phyloP scores from a whole-genome alignment of 192 early-diverging fungal species.

The Linnemannia hyalina region DNA sequence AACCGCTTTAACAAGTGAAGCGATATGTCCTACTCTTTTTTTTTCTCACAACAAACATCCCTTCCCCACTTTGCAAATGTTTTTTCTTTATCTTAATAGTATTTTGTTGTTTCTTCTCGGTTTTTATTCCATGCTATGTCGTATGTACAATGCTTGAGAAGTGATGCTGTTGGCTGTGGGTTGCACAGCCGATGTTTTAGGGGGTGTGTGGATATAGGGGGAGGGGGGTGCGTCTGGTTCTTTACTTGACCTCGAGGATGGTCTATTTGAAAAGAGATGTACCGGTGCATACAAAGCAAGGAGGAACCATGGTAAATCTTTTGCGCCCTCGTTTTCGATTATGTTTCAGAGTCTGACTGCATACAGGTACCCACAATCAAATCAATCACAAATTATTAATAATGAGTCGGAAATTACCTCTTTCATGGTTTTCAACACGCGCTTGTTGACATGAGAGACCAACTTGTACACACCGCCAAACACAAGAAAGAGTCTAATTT shows the following conservation, averaged over 20 bases:
- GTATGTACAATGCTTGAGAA: background rate
- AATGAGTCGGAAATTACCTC: conserved; percentile 22
- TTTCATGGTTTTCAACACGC: conserved; percentile 23
- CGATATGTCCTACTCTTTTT: no score
- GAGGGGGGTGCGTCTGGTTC: background rate
- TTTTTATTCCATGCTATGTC: background rate
- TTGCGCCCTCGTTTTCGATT: background rate
- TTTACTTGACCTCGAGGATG: conserved; percentile 40
- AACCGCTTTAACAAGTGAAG: conserved; percentile 28
- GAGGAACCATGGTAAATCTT: background rate
- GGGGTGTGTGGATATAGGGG: background rate
- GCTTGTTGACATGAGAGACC: background rate
- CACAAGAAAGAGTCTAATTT: conserved; percentile 10
- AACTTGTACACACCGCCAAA: conserved; percentile 25
- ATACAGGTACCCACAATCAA: no score
- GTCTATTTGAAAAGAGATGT: conserved; percentile 12
- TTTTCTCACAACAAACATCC: background rate
- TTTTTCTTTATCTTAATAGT: background rate
- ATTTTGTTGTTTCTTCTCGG: background rate
- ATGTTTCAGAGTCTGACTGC: background rate
- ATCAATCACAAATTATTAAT: background rate
- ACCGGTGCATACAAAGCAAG: background rate
- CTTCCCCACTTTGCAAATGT: background rate
- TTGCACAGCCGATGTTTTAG: background rate
- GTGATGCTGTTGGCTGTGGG: background rate